Conservation (phyloP, 2,329 filamentous ascomycete species). For the Ophiostoma sp. region DNA sequence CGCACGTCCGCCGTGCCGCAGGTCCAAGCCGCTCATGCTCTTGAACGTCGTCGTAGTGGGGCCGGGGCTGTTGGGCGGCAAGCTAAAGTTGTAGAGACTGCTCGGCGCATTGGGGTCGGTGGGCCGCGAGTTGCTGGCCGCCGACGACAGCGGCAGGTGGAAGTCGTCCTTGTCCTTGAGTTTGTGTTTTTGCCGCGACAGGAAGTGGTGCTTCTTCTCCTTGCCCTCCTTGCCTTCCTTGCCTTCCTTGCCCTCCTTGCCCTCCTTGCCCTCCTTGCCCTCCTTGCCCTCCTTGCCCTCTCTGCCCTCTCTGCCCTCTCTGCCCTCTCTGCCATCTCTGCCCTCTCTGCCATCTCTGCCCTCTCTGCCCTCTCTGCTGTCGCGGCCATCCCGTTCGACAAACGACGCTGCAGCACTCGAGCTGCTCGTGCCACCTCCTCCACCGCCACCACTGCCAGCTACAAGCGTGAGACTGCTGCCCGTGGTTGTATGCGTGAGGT, state of each 20-base stretch:
- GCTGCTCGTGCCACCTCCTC: background rate
- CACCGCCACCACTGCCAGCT: background rate
- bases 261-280: slow-evolving; percentile 44
- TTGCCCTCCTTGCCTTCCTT: slow-evolving; percentile 53
- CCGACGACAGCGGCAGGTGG: slow-evolving; percentile 66
- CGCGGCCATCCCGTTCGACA: slow-evolving; percentile 41
- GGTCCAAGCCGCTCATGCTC: slow-evolving; percentile 72
- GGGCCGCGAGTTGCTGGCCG: slow-evolving; percentile 68
- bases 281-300: slow-evolving; percentile 33
- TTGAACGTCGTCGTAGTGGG: slow-evolving; percentile 66
- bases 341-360: slow-evolving; percentile 40
- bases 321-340: slow-evolving; percentile 55
- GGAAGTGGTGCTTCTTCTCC: slow-evolving; percentile 72
- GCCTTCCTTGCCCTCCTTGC: slow-evolving; percentile 58
- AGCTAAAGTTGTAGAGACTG: slow-evolving; percentile 72
- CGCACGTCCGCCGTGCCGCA: slow-evolving; percentile 70
- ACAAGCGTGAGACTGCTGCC: slow-evolving; percentile 11
- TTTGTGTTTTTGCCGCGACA: slow-evolving; percentile 74
- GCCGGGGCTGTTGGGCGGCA: slow-evolving; percentile 67
- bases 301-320: slow-evolving; percentile 40
- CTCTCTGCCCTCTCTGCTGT: slow-evolving; percentile 24
- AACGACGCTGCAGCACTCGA: slow-evolving; percentile 5
- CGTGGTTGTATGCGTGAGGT: slow-evolving; percentile 24
- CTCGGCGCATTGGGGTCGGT: slow-evolving; percentile 69
- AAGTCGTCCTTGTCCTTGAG: slow-evolving; percentile 61